These are phyloP conservation scores for Sextonia rubra DNA, from an alignment of 164 flowering plant genomes.

Conservation along the genomic window DNA sequence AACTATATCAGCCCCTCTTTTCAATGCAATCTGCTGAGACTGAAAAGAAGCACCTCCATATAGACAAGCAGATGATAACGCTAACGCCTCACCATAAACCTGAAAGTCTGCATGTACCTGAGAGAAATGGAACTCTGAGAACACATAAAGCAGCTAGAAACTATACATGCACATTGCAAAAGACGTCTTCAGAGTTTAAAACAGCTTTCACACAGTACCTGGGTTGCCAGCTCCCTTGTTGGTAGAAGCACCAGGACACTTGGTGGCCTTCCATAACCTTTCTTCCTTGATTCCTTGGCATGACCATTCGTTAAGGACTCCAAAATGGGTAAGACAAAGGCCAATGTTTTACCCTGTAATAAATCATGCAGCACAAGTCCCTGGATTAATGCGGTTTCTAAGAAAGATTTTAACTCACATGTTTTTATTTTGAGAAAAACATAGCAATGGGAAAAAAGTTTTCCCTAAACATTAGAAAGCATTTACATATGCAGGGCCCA, in stretches of 20 bases:
- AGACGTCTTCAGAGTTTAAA: neutral
- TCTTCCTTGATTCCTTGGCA: slow-evolving; percentile 49
- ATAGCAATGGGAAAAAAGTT: no score
- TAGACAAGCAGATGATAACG: slow-evolving; percentile 58
- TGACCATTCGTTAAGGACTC: slow-evolving; percentile 75
- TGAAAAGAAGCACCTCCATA: slow-evolving; percentile 76
- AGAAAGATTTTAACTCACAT: no score
- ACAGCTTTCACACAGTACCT: slow-evolving; percentile 35
- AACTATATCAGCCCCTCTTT: slow-evolving; percentile 86
- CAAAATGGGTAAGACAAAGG: slow-evolving; percentile 85
- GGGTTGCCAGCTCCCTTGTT: slow-evolving; percentile 81
- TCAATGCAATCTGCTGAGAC: slow-evolving; percentile 54
- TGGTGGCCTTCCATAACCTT: slow-evolving; percentile 85
- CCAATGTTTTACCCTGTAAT: slow-evolving; percentile 76
- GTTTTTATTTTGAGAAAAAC: no score
- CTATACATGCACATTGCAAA: no score
- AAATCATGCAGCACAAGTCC: neutral
- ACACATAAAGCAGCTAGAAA: no score
- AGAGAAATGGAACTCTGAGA: neutral
- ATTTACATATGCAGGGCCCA: no score
- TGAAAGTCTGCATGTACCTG: slow-evolving; percentile 83
- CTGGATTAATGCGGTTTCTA: neutral
- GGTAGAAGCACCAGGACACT: slow-evolving; percentile 79
- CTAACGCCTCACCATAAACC: slow-evolving; percentile 73
- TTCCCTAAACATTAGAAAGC: no score